Evolutionary conservation across 768 basidiomycete species (phyloP), one percentile per base, ranked within the genome.

Genomic region (Cystofilobasidium capitatum): DNA sequence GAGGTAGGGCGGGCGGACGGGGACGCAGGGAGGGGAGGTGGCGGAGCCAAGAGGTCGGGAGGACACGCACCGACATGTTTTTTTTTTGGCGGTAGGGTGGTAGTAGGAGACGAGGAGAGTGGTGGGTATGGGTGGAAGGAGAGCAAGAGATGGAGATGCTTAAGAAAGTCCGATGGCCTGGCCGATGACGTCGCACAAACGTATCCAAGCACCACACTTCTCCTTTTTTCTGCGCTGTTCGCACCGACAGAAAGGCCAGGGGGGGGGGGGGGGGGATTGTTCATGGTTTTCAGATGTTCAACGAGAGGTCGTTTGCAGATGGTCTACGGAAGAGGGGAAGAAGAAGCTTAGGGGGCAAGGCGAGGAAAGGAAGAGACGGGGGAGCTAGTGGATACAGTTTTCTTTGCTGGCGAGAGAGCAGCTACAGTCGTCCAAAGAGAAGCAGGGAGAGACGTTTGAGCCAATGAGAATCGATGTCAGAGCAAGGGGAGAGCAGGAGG

Each of bases 161-260:
- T 10, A 10, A 42, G 40, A 10, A 10, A 20, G 40, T 20, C 47
- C 47, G 20, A 24, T 24, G 47, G 12, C 22, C 47, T 3, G 24
- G 47, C 47, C 24, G 47, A 49, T 49, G 47, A 49, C 47, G 47
- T 49, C 47, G n/a, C n/a, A n/a, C n/a, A n/a, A n/a, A n/a, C n/a
- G n/a, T n/a, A n/a, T n/a, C 2, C 47, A 26, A 22, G 10, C 22
- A 49, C n/a, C 10, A 10, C n/a, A 22, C 24, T 16, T 45, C 44
- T 6, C 17, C 6, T 8, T 16, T n/a, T 16, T 3, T 6, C 6
- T 16, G 8, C 24, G 17, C 4, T 16, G 44, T 5, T 16, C 24
- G 44, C 17, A 45, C n/a, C n/a, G n/a, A n/a, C n/a, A n/a, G n/a
- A n/a, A 45, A 8, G 17, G 44, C 24, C 24, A 16, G 14, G 44